Evolutionary conservation across 192 early-diverging fungal genomes (phyloP), one percentile per base, ranked within the genome.

Genomic region (Backusella liffmaniae): DNA sequence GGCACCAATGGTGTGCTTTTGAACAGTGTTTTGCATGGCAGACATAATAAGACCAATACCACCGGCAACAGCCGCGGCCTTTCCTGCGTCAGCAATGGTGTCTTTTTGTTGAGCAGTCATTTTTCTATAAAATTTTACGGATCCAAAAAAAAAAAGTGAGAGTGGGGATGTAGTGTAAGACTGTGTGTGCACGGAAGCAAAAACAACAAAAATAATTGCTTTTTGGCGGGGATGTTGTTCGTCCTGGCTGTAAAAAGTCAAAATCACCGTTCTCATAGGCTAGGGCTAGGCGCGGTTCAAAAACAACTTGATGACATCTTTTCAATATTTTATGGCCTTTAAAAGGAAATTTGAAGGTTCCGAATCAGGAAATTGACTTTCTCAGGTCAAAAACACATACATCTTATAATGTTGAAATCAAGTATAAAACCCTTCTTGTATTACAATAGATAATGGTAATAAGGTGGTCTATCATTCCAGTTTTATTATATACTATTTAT

Each of bases 1-100:
- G 21, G 88, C 88, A 49, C 88, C 86, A 41, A 82, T 65, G 49
- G 77, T 79, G 62, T 87, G 85, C 49, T 80, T 79, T 76, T 84
- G 86, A 46, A 91, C 42, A 16, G 91, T 86, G 67, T 91, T 93
- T 79, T 92, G 91, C 68, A 89, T 87, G 10, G 92, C 88, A 21
- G 90, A 89, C 36, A 90, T 86, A 71, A 93, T 79, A 44, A 93
- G 80, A 75, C 92, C 92, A n/a, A 88, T 70, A 67, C 88, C 92
- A 75, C 87, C 91, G 51, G 84, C 80, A 53, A 85, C 85, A 51
- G 75, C 72, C n/a, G 82, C 81, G 29, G 82, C 79, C 79, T 87
- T 84, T 39, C 84, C 76, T 70, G 82, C 80, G 72, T 87, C 76
- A 74, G 73, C 66, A 73, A 87, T 56, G 72, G 79, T 78, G 35